Conservation (phyloP, 352 stramenopile species). For the Globisporangium takayamanum region DNA sequence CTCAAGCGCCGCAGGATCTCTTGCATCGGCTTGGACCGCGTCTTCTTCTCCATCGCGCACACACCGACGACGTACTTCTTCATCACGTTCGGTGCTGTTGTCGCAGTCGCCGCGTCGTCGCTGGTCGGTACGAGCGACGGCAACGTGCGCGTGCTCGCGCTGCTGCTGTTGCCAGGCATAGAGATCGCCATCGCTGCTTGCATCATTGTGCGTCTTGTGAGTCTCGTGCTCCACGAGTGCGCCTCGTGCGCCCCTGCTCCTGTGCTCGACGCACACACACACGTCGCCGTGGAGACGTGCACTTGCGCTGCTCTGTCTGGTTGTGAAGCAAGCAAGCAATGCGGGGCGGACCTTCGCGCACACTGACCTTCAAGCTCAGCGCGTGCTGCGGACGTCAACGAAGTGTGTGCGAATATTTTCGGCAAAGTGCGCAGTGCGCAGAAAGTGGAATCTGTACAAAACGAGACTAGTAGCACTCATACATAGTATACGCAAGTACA, state of each 20-base stretch:
- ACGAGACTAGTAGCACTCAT: no score
- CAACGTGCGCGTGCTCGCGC: neutral
- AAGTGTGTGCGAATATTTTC: no score
- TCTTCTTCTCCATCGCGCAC: constrained; percentile 99
- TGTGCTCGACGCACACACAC: neutral
- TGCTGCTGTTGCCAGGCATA: neutral
- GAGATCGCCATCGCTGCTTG: constrained; percentile 5
- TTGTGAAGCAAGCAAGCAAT: no score
- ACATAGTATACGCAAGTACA: no score
- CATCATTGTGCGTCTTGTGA: neutral
- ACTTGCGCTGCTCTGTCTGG: no score
- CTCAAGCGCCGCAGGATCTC: constrained; percentile 93
- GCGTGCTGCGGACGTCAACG: no score
- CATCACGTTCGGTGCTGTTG: constrained; percentile 4
- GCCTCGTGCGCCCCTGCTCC: no score
- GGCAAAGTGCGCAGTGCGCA: no score
- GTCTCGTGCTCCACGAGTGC: neutral
- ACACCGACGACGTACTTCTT: constrained; percentile 91
- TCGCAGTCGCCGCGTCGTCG: constrained; percentile 3
- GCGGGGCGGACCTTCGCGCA: no score
- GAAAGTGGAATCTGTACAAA: no score
- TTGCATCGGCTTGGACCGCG: constrained; percentile 94
- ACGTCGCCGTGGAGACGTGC: no score
- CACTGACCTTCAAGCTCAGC: no score
- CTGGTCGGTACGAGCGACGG: neutral